A percentile compares a stretch with the other conserved stretches of the same genome.
Evolutionary conservation across 257 asterid species (phyloP).

Genomic region (Verbena officinalis): DNA sequence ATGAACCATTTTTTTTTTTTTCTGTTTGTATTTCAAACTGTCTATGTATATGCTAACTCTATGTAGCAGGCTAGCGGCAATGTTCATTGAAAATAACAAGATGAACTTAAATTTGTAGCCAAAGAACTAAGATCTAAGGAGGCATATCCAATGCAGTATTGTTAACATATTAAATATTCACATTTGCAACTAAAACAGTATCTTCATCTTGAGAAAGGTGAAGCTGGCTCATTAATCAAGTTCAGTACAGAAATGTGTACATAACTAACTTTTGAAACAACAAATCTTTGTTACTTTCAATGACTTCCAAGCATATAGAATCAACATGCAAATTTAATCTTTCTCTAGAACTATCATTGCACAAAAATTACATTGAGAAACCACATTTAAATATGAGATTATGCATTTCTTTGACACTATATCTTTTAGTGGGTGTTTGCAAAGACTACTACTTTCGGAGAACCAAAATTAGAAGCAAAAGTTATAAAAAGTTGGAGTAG

Average conservation of each 20-base stretch:
- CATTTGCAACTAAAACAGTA: too few species aligned
- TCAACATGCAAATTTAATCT: not conserved
- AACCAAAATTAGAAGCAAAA: too few species aligned
- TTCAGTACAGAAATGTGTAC: not conserved
- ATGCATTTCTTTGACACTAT: not conserved
- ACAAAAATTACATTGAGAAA: constrained; percentile 1
- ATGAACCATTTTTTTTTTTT: not conserved
- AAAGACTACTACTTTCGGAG: too few species aligned
- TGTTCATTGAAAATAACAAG: not conserved
- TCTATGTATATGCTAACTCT: not conserved
- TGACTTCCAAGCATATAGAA: not conserved
- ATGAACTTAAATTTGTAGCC: not conserved
- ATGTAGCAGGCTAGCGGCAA: not conserved
- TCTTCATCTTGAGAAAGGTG: constrained; percentile 8
- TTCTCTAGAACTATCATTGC: constrained; percentile 1
- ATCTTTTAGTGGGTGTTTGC: too few species aligned
- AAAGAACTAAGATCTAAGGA: not conserved
- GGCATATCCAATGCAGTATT: not conserved
- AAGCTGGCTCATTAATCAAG: constrained; percentile 8
- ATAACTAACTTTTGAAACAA: not conserved
- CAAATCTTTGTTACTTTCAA: not conserved
- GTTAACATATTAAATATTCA: too few species aligned
- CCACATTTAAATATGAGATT: not conserved
- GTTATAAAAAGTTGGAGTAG: too few species aligned
- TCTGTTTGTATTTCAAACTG: not conserved